Evolutionary conservation across 352 stramenopile genomes (phyloP), one percentile per base, ranked within the genome.

Genomic region (Globisporangium radiosum): DNA sequence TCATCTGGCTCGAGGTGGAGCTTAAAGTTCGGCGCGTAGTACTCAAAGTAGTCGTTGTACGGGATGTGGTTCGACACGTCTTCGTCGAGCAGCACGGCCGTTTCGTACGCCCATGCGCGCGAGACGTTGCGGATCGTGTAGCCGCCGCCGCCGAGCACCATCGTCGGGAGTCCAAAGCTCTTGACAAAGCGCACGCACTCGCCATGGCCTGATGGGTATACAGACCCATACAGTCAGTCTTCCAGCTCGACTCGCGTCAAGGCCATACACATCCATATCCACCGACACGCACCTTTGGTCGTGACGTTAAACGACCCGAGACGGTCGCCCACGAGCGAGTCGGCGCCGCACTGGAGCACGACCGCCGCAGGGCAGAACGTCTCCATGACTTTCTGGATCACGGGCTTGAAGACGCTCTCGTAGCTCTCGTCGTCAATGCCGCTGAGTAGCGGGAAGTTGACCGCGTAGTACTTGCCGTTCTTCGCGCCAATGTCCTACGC

Each of bases 31-130:
- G 86, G 86, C 5, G 81, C 79, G 73, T 98, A 99, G 77, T 99
- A 99, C 74, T 99, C 97, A 75, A 98, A 99, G 81, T 99, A 99
- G 72, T 99, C 95, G 79, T 99, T 99, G 81, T 98, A 99, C 5
- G 97, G 97, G 71, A 99, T 98, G 9, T 98, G 90, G 63, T 99
- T 95, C 3, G 83, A 78, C 8, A 95, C 73, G 38, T 97, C 79
- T 45, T 96, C 89, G 42, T 90, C 94, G 15, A 97, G 81, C 25
- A 98, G 76, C n/a, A 99, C 84, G 5, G 92, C 88, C 14, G 96
- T 98, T 71, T 99, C 96, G 73, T 98, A 99, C 43, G 92, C 98
- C 81, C 83, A 94, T 10, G 70, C 71, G 38, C 85, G 81, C 5
- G 97, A 90, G 7, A 99, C 97, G 79, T 99, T 99, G n/a, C 97